Conservation (phyloP, 768 basidiomycete species). For the Lepiota venenata region DNA sequence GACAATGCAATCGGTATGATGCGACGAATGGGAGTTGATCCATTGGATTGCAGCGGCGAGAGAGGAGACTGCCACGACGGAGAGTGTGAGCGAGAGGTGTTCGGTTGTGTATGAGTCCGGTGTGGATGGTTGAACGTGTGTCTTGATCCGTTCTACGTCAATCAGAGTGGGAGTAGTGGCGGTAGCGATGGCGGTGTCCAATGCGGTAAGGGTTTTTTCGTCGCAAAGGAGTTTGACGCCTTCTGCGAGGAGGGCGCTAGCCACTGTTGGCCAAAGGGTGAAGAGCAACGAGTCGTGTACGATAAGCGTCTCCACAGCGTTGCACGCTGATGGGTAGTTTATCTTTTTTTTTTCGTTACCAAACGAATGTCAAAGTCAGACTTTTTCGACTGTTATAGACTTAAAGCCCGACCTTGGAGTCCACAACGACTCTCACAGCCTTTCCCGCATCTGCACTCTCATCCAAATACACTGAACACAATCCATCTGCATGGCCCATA, state of each 20-base stretch:
- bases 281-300: conserved; percentile 71
- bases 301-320: conserved; percentile 86
- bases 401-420: conserved; percentile 73
- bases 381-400: background rate
- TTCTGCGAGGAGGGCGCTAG: conserved; percentile 61
- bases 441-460: conserved; percentile 75
- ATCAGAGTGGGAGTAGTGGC: conserved; percentile 26
- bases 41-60: conserved; percentile 74
- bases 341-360: conserved; percentile 48
- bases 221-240: conserved; percentile 84
- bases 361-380: background rate
- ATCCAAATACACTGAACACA: conserved; percentile 90
- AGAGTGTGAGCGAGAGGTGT: conserved; percentile 81
- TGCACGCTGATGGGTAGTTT: conserved; percentile 96
- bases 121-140: conserved; percentile 49
- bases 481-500: conserved; percentile 98
- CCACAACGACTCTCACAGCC: conserved; percentile 77
- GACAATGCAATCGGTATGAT: conserved; percentile 93
- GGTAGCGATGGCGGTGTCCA: conserved; percentile 23
- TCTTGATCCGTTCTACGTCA: conserved; percentile 31
- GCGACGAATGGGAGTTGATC: conserved; percentile 92
- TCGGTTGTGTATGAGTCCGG: conserved; percentile 80
- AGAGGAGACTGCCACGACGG: conserved; percentile 73
- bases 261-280: conserved; percentile 81
- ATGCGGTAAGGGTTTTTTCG: conserved; percentile 50